A percentile compares a stretch with the other conserved stretches of the same genome.
Evolutionary conservation across 768 basidiomycete species (phyloP).

Genomic region (Podaxis sp.): DNA sequence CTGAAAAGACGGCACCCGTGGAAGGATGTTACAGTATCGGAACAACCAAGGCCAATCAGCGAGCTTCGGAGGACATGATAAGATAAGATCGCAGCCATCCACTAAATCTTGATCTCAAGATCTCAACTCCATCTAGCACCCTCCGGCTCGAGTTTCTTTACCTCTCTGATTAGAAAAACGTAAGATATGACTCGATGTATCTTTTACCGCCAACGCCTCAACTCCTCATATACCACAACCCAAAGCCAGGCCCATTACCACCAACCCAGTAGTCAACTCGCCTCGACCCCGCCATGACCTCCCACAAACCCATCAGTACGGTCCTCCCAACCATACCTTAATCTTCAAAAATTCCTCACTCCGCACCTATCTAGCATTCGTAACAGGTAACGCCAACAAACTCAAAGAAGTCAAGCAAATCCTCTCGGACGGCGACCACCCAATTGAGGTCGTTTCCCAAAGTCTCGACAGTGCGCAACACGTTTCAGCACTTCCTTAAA

Average conservation of each 20-base stretch:
- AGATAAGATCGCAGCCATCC: background rate
- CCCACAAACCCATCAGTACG: slow-evolving; percentile 4
- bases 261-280: background rate
- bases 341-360: background rate
- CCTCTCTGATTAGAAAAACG: background rate
- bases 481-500: background rate
- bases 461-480: slow-evolving; percentile 72
- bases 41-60: too few relatives aligned
- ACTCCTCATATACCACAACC: background rate
- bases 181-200: background rate
- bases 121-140: background rate
- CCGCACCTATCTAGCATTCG: slow-evolving; percentile 61
- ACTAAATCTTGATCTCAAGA: background rate
- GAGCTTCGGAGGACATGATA: background rate
- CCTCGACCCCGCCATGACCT: background rate
- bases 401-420: slow-evolving; percentile 86
- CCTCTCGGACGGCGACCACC: slow-evolving; percentile 58
- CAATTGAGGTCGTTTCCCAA: slow-evolving; percentile 75
- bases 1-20: too few relatives aligned
- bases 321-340: background rate
- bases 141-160: background rate
- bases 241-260: background rate
- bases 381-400: slow-evolving; percentile 94
- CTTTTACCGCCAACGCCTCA: background rate
- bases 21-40: too few relatives aligned